Conservation (phyloP, 2,329 filamentous ascomycete species). For the Simplicillium aogashimaense region DNA sequence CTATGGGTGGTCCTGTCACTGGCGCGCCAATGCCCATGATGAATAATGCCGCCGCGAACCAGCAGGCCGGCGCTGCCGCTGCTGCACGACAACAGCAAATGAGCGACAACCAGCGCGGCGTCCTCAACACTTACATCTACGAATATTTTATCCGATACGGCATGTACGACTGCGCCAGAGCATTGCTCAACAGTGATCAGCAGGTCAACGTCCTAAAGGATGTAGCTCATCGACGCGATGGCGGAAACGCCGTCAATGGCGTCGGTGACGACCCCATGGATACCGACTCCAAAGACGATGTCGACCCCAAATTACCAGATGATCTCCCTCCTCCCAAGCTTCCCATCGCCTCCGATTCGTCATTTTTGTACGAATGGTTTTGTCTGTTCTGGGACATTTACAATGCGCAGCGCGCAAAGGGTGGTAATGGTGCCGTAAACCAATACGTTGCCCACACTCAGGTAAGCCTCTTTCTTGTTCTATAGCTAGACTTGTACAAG, state of each 20-base stretch:
- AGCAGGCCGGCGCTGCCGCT: slow-evolving; percentile 19
- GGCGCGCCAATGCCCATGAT: slow-evolving; percentile 53
- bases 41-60: slow-evolving; percentile 42
- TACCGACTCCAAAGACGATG: slow-evolving; percentile 70
- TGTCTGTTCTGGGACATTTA: slow-evolving; percentile 96
- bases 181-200: slow-evolving; percentile 57
- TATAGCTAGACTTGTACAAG: background rate
- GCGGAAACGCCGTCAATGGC: slow-evolving; percentile 59
- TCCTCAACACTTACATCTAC: slow-evolving; percentile 82
- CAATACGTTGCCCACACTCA: slow-evolving; percentile 78
- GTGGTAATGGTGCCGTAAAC: slow-evolving; percentile 51
- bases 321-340: slow-evolving; percentile 71
- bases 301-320: slow-evolving; percentile 63
- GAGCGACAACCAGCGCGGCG: slow-evolving; percentile 38
- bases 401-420: slow-evolving; percentile 66
- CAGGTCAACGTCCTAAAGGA: slow-evolving; percentile 59
- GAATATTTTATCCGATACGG: slow-evolving; percentile 82
- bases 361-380: slow-evolving; percentile 97
- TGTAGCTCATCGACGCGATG: slow-evolving; percentile 15
- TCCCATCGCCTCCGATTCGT: slow-evolving; percentile 55
- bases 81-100: slow-evolving; percentile 27
- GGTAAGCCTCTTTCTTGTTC: slow-evolving; percentile 39
- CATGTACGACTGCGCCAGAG: slow-evolving; percentile 75
- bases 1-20: slow-evolving; percentile 59
- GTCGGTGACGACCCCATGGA: slow-evolving; percentile 69